Base-by-base conservation (phyloP, 1,139 yeast species). In the Pichia sp. region DNA sequence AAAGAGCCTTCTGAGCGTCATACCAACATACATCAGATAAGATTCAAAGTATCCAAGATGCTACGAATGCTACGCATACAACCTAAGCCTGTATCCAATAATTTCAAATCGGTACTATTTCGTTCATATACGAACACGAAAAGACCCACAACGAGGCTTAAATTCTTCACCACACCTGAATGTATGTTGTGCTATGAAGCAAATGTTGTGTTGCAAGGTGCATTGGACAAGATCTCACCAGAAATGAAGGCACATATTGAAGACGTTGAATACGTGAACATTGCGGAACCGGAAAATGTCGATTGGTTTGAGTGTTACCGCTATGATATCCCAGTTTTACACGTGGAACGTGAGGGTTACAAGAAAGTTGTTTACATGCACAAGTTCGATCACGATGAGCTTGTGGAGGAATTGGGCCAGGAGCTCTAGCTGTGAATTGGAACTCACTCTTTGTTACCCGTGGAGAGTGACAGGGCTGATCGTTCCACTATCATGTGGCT, bases 241-340 rank as follows among this genome's bases (percentile, higher is more conserved):
- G 14, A 35, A 6, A 35, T 41, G 31, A 30, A 37, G 14, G 22
- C 32, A 5, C 20, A 29, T 6, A 53, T 56, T 32, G 50, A 75
- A 9, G 54, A 64, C 10, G 56, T 75, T 39, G 55, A 61, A 11
- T 66, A 68, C 19, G 64, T 84, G 7, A 93, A 88, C 54, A 87
- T 88, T 29, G 73, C 77, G 56, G 64, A 69, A 31, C 78, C 82
- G 0, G 73, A 71, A 35, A 80, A 87, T 56, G 62, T 72, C 36
- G 64, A 70, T 35, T 85, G 93, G 87, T 83, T 77, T 66, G 93
- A 85, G 43, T 67, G 68, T 43, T 88, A 87, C 51, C 55, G 94
- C 46, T 86, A 77, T 57, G 96, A 88, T 53, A 88, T 87, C 2
- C 96, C 96, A 0, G 96, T 88, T 0, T 58, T 86, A 27, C 95